phyloP scores from a whole-genome alignment of 1,284 basidiomycete genomes.

The Amylostereum areolatum region DNA sequence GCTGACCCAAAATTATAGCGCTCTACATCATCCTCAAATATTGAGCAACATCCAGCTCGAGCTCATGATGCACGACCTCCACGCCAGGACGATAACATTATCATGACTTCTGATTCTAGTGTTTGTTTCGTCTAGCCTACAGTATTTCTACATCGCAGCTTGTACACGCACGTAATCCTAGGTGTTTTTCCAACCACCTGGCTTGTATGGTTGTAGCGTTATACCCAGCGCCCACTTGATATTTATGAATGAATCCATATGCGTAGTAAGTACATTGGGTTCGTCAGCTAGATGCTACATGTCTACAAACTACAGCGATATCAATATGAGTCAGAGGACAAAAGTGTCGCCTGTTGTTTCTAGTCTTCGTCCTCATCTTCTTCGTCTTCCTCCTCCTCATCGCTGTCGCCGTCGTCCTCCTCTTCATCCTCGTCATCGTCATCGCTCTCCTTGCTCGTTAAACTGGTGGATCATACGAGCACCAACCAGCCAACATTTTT shows the following conservation, averaged over 20 bases:
- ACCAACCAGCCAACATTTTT: constrained; percentile 69
- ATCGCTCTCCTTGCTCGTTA: constrained; percentile 66
- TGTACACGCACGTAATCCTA: no score
- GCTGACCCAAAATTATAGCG: constrained; percentile 30
- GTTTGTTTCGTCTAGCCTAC: background rate
- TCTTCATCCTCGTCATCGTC: constrained; percentile 35
- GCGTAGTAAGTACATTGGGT: no score
- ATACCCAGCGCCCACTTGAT: no score
- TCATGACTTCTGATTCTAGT: background rate
- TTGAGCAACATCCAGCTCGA: constrained; percentile 14
- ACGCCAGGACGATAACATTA: background rate
- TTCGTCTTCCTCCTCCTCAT: constrained; percentile 8
- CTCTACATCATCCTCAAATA: constrained; percentile 72
- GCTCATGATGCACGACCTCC: constrained; percentile 6
- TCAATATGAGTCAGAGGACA: constrained; percentile 6
- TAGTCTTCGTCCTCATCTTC: constrained; percentile 4
- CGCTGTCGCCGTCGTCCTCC: constrained; percentile 4
- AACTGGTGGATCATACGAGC: constrained; percentile 72
- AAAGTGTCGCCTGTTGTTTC: no score
- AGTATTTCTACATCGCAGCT: no score
- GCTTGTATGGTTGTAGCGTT: no score
- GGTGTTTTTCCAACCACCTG: no score
- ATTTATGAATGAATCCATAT: no score
- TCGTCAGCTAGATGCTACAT: constrained; percentile 3
- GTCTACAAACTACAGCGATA: constrained; percentile 1